These are phyloP conservation scores for Arthrinium phaeospermum DNA, from an alignment of 2,329 filamentous ascomycete species.

Conservation along the genomic window DNA sequence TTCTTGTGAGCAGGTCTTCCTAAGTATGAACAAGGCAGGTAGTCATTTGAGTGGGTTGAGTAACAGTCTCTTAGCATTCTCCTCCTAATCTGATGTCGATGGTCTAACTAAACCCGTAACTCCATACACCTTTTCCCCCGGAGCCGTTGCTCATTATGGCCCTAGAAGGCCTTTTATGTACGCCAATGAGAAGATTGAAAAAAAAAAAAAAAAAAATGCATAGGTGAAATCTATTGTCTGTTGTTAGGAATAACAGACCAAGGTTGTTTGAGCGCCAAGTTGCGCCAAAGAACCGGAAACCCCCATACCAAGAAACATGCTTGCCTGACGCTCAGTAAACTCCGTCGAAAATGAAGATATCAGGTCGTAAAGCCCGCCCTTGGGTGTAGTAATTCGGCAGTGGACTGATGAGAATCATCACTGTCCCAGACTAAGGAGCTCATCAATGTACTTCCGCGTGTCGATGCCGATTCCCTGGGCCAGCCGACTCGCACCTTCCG, in stretches of 20 bases:
- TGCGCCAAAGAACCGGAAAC: neutral
- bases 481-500: slow-evolving; percentile 64
- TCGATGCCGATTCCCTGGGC: slow-evolving; percentile 79
- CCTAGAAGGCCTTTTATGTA: neutral
- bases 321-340: neutral
- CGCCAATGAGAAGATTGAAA: neutral
- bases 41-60: too few relatives aligned
- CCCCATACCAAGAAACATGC: neutral
- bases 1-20: too few relatives aligned
- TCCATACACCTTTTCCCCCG: neutral
- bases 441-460: slow-evolving; percentile 76
- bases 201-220: neutral
- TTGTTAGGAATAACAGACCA: neutral
- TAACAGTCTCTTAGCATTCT: neutral
- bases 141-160: neutral
- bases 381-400: neutral
- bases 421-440: slow-evolving; percentile 63
- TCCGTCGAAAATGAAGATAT: neutral
- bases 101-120: neutral
- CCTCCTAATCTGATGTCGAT: neutral
- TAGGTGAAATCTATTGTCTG: neutral
- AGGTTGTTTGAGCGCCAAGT: neutral
- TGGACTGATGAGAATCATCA: neutral
- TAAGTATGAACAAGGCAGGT: too few relatives aligned
- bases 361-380: neutral